Base-by-base conservation (phyloP, 441 rosid genomes). In the Populus trichocarpa region DNA sequence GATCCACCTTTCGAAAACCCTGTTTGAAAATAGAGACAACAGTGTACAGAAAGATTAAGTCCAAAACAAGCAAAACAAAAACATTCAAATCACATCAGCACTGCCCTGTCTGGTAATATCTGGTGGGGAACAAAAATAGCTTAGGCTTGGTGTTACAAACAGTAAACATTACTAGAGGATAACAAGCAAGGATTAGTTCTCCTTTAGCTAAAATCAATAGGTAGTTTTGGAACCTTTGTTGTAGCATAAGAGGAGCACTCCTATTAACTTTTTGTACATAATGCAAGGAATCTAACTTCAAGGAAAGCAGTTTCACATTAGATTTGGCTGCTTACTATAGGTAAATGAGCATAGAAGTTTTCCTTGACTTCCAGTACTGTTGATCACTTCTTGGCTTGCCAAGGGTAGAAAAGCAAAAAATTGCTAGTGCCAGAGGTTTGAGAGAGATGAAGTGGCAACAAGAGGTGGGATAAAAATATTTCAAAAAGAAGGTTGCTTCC, bases 1-100 rank as follows among this genome's bases (percentile, higher is more conserved):
- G 97, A 88, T 96, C 96, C 81, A 96, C 95, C 83, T 96, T 96
- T 40, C 96, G 88, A 79, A 96, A 94, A 69, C 99, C 98, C 98
- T 93, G 90, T 86, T 84, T 64, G 57, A 80, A 83, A 53, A 79
- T 72, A 57, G 65, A 70, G 75, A 10, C 64, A 14, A 65, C 1
- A 77, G 14, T 68, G 72, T 61, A 22, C 26, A 22, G 66, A 61
- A 22, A 9, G 28, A 61, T n/a, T 3, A 61, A 61, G 14, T 61
- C 66, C 66, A 1, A n/a, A 74, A 65, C 42, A 70, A 78, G 40
- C 32, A 67, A 69, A 28, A 42, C 73, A 50, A 77, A 76, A 69
- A 75, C 14, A 22, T 22, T 2, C 28, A 61, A 61, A 10, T 10
- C 66, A 46, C 57, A 4, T 14, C 18, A 46, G 20, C 6, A 46